Evolutionary conservation across 768 basidiomycete genomes (phyloP).

Genomic region (Auriscalpium vulgare): DNA sequence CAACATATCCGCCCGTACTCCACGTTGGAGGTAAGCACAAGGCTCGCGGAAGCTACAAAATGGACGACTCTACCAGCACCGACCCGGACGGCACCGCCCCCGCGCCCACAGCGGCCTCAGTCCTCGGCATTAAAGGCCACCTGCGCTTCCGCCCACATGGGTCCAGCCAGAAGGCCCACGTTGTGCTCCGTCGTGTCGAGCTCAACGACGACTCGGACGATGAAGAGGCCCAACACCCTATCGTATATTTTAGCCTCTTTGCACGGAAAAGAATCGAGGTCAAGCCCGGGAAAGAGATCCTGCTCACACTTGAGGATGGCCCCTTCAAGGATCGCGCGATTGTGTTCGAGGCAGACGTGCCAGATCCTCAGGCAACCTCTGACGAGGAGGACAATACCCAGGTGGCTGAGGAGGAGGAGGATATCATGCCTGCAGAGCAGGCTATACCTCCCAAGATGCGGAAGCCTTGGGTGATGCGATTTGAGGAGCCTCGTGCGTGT

Average conservation of each 20-base stretch:
- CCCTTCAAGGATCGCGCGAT: constrained; percentile 48
- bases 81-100: constrained; percentile 6
- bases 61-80: constrained; percentile 11
- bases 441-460: constrained; percentile 59
- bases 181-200: constrained; percentile 56
- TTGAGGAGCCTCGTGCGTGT: constrained; percentile 22
- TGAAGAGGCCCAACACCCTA: constrained; percentile 27
- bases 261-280: constrained; percentile 64
- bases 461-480: constrained; percentile 46
- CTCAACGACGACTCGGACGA: constrained; percentile 36
- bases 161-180: constrained; percentile 59
- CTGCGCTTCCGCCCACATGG: constrained; percentile 63
- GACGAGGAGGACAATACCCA: constrained; percentile 36
- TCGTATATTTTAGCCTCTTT: constrained; percentile 55
- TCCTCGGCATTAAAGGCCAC: constrained; percentile 53
- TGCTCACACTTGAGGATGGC: constrained; percentile 51
- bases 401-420: constrained; percentile 33
- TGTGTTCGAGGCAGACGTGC: constrained; percentile 47
- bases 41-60: constrained; percentile 7
- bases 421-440: constrained; percentile 23
- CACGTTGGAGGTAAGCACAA: constrained; percentile 15
- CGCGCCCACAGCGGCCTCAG: constrained; percentile 35
- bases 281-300: constrained; percentile 63
- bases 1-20: constrained; percentile 2
- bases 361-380: constrained; percentile 21